Conservation (phyloP, 495 filamentous ascomycete species). For the Endocarpon pusillum region DNA sequence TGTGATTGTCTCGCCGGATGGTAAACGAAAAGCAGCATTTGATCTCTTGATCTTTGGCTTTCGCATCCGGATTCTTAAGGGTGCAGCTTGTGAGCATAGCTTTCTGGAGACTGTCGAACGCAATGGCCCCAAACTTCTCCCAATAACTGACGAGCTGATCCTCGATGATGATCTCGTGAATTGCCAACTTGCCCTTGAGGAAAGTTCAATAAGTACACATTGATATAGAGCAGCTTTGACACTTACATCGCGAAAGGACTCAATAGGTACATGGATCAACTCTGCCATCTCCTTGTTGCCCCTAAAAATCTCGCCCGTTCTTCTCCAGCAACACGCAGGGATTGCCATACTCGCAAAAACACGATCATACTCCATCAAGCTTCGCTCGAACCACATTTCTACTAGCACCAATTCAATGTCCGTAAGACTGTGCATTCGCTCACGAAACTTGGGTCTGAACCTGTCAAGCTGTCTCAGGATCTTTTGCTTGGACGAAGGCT, state of each 20-base stretch:
- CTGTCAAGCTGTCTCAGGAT: slow-evolving; percentile 80
- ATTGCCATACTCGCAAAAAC: slow-evolving; percentile 99
- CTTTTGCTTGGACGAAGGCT: slow-evolving; percentile 59
- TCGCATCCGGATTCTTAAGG: slow-evolving; percentile 68
- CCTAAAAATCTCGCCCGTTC: slow-evolving; percentile 93
- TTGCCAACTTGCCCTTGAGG: slow-evolving; percentile 69
- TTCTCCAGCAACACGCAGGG: slow-evolving; percentile 91
- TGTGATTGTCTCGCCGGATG: slow-evolving; percentile 81
- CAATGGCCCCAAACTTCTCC: slow-evolving; percentile 98
- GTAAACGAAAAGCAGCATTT: slow-evolving; percentile 97
- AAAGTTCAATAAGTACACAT: slow-evolving; percentile 1
- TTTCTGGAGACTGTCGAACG: slow-evolving; percentile 91
- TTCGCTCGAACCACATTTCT: slow-evolving; percentile 97
- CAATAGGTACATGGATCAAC: slow-evolving; percentile 83
- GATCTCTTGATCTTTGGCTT: slow-evolving; percentile 52
- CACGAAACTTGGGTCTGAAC: slow-evolving; percentile 89
- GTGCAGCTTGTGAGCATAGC: slow-evolving; percentile 90
- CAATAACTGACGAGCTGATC: slow-evolving; percentile 91
- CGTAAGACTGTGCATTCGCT: slow-evolving; percentile 77
- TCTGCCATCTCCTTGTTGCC: slow-evolving; percentile 99
- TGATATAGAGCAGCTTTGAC: background rate
- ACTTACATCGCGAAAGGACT: slow-evolving; percentile 77
- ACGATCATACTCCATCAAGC: slow-evolving; percentile 89
- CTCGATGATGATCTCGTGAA: slow-evolving; percentile 91
- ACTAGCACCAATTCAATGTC: slow-evolving; percentile 86